Percentiles rank a stretch among this genome's conserved stretches.
These are phyloP conservation scores for Ogataea saltuana DNA, from an alignment of 805 yeast species.

Conservation along the genomic window DNA sequence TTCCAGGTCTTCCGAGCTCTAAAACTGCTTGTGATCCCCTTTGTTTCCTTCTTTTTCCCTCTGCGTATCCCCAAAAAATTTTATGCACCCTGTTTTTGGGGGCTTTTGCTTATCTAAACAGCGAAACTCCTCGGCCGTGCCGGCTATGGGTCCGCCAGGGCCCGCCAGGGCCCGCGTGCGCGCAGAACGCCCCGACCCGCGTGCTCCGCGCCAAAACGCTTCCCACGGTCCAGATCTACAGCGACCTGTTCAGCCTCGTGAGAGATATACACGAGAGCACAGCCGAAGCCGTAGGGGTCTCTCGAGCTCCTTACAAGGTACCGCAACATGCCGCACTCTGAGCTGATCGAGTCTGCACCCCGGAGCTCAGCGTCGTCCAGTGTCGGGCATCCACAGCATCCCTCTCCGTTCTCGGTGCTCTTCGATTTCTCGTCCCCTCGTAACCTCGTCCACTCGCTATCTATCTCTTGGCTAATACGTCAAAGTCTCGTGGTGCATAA, in stretches of 20 bases:
- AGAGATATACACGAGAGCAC: no score
- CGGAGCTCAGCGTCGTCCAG: no score
- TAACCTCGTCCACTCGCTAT: background rate
- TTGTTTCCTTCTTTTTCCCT: slow-evolving; percentile 1
- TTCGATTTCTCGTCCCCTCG: background rate
- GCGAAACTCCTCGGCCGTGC: slow-evolving; percentile 5
- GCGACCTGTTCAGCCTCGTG: no score
- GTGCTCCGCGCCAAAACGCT: background rate
- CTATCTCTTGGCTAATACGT: background rate
- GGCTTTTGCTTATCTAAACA: background rate
- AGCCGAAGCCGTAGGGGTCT: no score
- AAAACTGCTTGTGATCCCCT: background rate
- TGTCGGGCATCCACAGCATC: background rate
- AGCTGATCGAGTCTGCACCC: no score
- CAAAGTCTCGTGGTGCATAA: no score
- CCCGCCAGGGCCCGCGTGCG: background rate
- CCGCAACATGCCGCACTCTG: no score
- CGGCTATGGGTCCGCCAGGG: background rate
- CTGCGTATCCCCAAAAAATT: background rate
- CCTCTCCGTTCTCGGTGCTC: background rate
- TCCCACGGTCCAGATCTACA: no score
- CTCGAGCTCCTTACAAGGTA: no score
- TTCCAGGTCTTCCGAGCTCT: slow-evolving; percentile 7
- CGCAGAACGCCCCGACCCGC: background rate
- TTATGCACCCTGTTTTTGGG: background rate